Percentiles rank a stretch among this genome's conserved stretches.
phyloP scores from a whole-genome alignment of 2,329 filamentous ascomycete species.

The Talaromyces sp. region DNA sequence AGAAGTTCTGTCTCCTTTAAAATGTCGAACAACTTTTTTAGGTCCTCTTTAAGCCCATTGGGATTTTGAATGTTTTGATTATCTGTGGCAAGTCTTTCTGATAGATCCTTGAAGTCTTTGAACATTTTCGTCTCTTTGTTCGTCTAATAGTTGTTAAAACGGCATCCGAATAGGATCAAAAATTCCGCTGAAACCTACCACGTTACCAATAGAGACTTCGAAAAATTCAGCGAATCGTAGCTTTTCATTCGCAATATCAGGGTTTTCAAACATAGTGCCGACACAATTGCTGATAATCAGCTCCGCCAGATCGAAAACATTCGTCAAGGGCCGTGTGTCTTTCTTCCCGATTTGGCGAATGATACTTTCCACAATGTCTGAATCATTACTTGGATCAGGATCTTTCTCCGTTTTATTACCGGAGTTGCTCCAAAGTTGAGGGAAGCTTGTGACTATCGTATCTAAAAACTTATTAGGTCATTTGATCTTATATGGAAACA shows the following conservation, averaged over 20 bases:
- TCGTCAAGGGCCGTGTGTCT: background rate
- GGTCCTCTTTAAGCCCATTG: slow-evolving; percentile 2
- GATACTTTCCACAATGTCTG: slow-evolving; percentile 7
- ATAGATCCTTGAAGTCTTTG: background rate
- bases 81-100: background rate
- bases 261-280: background rate
- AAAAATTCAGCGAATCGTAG: background rate
- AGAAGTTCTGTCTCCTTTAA: background rate
- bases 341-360: slow-evolving; percentile 6
- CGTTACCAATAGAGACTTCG: background rate
- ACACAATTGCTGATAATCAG: background rate
- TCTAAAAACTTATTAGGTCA: background rate
- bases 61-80: background rate
- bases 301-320: background rate
- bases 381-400: slow-evolving; percentile 5
- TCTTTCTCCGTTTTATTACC: background rate
- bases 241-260: background rate
- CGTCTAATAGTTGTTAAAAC: background rate
- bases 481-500: background rate
- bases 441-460: background rate
- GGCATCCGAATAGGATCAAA: background rate
- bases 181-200: background rate
- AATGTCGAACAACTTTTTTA: slow-evolving; percentile 3
- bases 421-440: background rate
- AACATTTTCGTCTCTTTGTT: background rate